phyloP scores from a whole-genome alignment of 306 rosid genomes.

The Elaeagnus macrophylla region DNA sequence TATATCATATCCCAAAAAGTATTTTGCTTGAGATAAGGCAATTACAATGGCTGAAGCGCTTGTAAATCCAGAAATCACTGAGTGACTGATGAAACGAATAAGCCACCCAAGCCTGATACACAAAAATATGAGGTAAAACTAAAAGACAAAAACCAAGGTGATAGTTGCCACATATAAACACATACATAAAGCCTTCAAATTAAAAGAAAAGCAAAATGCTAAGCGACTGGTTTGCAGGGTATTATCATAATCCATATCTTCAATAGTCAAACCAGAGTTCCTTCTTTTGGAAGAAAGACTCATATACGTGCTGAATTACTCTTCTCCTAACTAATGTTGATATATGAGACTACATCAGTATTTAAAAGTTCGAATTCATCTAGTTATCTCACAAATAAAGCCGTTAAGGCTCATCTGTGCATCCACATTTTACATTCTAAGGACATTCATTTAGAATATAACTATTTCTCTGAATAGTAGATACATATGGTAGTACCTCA shows the following conservation, averaged over 20 bases:
- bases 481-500: conserved; percentile 46
- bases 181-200: neutral
- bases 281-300: neutral
- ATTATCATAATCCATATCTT: neutral
- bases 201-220: conserved; percentile 14
- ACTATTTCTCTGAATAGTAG: conserved; percentile 11
- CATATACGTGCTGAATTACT: too few species aligned
- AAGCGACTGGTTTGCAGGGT: conserved; percentile 9
- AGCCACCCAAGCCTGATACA: conserved; percentile 95
- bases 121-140: conserved; percentile 14
- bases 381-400: conserved; percentile 8
- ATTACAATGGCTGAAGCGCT: conserved; percentile 90
- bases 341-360: too few species aligned
- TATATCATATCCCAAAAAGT: conserved; percentile 77
- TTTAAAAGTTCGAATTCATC: neutral
- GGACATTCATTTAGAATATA: too few species aligned
- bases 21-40: conserved; percentile 88
- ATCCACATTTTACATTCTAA: conserved; percentile 10
- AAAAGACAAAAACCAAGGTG: neutral
- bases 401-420: conserved; percentile 5
- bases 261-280: conserved; percentile 1
- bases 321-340: too few species aligned
- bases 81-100: conserved; percentile 93
- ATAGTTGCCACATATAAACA: conserved; percentile 1
- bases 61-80: conserved; percentile 98